Percentiles rank a stretch among this genome's conserved stretches.
These are phyloP conservation scores for Nakataea oryzae DNA, from an alignment of 2,329 filamentous ascomycete genomes.

Conservation along the genomic window DNA sequence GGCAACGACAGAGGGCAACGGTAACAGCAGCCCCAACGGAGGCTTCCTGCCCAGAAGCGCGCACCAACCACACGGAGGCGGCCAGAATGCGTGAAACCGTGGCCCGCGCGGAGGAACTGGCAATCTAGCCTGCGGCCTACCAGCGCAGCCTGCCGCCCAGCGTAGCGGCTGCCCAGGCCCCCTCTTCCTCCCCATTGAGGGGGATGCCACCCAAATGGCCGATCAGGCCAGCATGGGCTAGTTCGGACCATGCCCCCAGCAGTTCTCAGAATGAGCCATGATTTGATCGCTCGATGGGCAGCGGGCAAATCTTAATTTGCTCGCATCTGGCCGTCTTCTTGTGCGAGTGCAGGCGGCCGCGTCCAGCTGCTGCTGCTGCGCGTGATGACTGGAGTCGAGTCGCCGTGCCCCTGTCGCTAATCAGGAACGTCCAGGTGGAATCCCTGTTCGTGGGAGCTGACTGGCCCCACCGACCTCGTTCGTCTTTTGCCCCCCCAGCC, in stretches of 20 bases:
- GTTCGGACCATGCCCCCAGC: background rate
- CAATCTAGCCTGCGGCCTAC: background rate
- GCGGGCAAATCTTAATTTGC: background rate
- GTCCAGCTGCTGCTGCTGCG: background rate
- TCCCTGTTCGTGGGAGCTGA: background rate
- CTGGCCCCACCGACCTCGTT: background rate
- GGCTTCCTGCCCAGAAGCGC: background rate
- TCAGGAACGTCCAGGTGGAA: background rate
- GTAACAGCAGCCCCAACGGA: background rate
- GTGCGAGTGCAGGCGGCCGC: too few species aligned
- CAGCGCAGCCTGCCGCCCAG: background rate
- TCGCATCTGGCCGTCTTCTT: background rate
- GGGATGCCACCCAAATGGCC: background rate
- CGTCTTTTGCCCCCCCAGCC: background rate
- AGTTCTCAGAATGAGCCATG: background rate
- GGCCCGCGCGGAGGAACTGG: background rate
- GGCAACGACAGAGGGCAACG: background rate
- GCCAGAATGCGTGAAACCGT: background rate
- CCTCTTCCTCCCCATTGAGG: background rate
- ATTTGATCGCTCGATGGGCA: background rate
- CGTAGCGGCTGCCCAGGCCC: background rate
- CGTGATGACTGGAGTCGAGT: too few species aligned
- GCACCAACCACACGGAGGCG: background rate
- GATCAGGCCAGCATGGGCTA: background rate
- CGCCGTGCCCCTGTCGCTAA: background rate